Percentiles rank a stretch among this genome's conserved stretches.
phyloP scores from a whole-genome alignment of 192 early-diverging fungal species.

The Mortierella antarctica region DNA sequence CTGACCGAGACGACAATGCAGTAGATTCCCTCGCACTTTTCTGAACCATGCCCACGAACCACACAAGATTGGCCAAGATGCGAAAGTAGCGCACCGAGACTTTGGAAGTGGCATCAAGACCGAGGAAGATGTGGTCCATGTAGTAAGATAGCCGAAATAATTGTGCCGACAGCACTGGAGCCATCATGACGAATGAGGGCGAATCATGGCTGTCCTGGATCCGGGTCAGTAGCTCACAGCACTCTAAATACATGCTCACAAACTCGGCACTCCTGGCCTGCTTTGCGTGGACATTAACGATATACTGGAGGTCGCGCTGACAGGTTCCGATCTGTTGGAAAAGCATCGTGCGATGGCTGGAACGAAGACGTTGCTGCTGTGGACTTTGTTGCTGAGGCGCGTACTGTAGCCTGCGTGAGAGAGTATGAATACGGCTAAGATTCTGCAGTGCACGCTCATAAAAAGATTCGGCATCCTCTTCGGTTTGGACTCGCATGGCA shows the following conservation, averaged over 20 bases:
- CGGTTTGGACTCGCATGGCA: slow-evolving; percentile 41
- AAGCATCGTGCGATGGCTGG: slow-evolving; percentile 4
- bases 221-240: slow-evolving; percentile 52
- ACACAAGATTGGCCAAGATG: slow-evolving; percentile 61
- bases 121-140: slow-evolving; percentile 64
- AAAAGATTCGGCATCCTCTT: slow-evolving; percentile 41
- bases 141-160: slow-evolving; percentile 58
- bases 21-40: slow-evolving; percentile 7
- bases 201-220: slow-evolving; percentile 51
- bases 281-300: slow-evolving; percentile 44
- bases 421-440: slow-evolving; percentile 26
- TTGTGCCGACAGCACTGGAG: slow-evolving; percentile 52
- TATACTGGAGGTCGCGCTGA: slow-evolving; percentile 58
- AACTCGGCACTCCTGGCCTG: slow-evolving; percentile 58
- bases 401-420: neutral
- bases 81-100: slow-evolving; percentile 60
- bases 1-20: neutral
- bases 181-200: slow-evolving; percentile 46
- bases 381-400: neutral
- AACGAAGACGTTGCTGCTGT: neutral
- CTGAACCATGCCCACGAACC: slow-evolving; percentile 63
- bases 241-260: slow-evolving; percentile 61
- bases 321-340: slow-evolving; percentile 31
- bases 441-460: slow-evolving; percentile 23
- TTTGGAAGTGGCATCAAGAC: slow-evolving; percentile 49